Evolutionary conservation across 2,329 filamentous ascomycete species (phyloP).

Genomic region (Trichoderma sp.): DNA sequence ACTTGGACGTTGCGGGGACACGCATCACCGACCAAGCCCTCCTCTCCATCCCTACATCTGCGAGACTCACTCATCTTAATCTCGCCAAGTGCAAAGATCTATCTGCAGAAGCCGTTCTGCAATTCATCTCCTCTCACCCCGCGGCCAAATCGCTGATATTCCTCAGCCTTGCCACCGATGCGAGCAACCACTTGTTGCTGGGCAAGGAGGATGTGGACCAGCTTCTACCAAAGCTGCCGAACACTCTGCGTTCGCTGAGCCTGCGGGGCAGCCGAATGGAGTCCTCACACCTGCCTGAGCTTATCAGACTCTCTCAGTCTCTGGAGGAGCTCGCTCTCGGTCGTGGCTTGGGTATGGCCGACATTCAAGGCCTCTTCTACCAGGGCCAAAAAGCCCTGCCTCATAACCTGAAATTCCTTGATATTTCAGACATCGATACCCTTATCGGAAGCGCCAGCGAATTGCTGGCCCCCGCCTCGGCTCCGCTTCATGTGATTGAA

Average conservation of each 20-base stretch:
- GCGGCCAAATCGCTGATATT: slow-evolving; percentile 65
- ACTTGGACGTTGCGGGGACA: slow-evolving; percentile 77
- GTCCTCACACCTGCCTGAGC: slow-evolving; percentile 58
- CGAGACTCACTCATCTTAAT: slow-evolving; percentile 73
- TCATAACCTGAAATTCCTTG: slow-evolving; percentile 69
- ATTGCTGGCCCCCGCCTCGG: slow-evolving; percentile 57
- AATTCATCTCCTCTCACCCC: slow-evolving; percentile 69
- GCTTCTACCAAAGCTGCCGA: slow-evolving; percentile 64
- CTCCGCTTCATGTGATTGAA: slow-evolving; percentile 74
- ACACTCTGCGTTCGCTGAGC: slow-evolving; percentile 68
- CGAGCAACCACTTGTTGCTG: slow-evolving; percentile 68
- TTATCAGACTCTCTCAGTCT: slow-evolving; percentile 63
- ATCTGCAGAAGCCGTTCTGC: slow-evolving; percentile 62
- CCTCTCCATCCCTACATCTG: slow-evolving; percentile 66
- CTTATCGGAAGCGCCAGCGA: slow-evolving; percentile 59
- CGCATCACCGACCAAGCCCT: slow-evolving; percentile 71
- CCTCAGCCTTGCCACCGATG: slow-evolving; percentile 70
- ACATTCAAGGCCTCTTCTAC: slow-evolving; percentile 64
- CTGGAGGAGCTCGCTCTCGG: slow-evolving; percentile 75
- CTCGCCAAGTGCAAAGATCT: slow-evolving; percentile 72
- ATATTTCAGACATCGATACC: slow-evolving; percentile 61
- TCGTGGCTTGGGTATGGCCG: slow-evolving; percentile 60
- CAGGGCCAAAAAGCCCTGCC: slow-evolving; percentile 45
- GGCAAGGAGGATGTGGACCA: slow-evolving; percentile 61
- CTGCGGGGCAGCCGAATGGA: slow-evolving; percentile 72